Evolutionary conservation across 306 rosid genomes (phyloP), one percentile per base, ranked within the genome.

Genomic region (Benincasa hispida): DNA sequence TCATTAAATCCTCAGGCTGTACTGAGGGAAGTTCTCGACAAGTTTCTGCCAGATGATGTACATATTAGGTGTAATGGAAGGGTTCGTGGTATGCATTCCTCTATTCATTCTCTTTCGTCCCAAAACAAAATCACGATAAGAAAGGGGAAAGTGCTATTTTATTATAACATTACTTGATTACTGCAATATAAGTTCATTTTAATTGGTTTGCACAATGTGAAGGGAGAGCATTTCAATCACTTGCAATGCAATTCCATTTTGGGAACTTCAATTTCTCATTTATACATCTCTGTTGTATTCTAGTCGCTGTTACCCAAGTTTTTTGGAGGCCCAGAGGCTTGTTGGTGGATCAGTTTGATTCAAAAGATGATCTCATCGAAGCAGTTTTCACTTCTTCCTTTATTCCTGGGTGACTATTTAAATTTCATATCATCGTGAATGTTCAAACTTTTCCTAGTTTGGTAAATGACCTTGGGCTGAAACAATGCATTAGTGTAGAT

Each of bases 351-450:
- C 86, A 87, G 77, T 93, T 90, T 84, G 94, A 91, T 79, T 93
- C 98, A 81, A 93, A 91, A 89, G 97, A 90, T 83, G 98, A 93
- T 86, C 97, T 93, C 85, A 93, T 93, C 74, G 85, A 88, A 83
- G 98, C 98, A 63, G 97, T 93, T 81, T 85, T 91, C 74, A 93
- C 98, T 81, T 93, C 98, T 73, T 93, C 98, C 84, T 93, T 90
- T 84, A 91, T 93, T 85, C 98, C 98, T 81, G 98, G 98, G 98
- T 93, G 87, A 87, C 79, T 87, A 75, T 80, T 85, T 51, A 72
- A 76, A 37, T 75, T 79, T 62, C 76, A 8, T 78, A 82, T 77
- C 76, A 28, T 76, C 24, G 61, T 70, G 55, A 60, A 77, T 69
- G 5, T 76, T 3, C 27, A 24, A 62, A 58, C 55, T 72, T 75